Conservation (phyloP, 129 eudicot species). For the Flaveria brownii region DNA sequence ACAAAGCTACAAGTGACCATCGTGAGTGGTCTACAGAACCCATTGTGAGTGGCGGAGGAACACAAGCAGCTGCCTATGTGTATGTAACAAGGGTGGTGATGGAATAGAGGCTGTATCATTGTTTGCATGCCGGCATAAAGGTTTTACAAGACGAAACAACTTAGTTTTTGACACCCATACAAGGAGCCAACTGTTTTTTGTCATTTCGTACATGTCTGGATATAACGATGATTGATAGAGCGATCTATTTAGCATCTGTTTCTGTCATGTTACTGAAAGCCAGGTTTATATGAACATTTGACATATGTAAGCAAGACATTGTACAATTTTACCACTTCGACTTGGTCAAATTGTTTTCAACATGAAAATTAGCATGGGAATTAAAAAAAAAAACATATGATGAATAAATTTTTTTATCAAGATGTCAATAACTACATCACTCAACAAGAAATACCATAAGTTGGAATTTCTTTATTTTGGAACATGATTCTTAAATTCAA, state of each 20-base stretch:
- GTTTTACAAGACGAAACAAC: slow-evolving; percentile 22
- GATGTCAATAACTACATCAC: slow-evolving; percentile 3
- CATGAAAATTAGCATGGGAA: neutral
- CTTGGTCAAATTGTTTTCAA: neutral
- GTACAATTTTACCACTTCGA: neutral
- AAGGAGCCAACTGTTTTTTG: slow-evolving; percentile 36
- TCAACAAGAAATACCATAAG: slow-evolving; percentile 1
- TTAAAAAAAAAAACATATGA: too few relatives aligned
- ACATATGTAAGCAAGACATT: slow-evolving; percentile 3
- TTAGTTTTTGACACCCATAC: slow-evolving; percentile 30
- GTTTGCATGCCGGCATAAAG: slow-evolving; percentile 30
- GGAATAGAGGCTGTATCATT: neutral
- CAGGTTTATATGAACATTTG: neutral
- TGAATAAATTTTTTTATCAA: neutral
- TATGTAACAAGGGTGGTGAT: slow-evolving; percentile 19
- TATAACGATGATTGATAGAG: slow-evolving; percentile 10
- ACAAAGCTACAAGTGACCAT: slow-evolving; percentile 30
- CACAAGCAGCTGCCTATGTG: slow-evolving; percentile 16
- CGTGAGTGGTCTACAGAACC: slow-evolving; percentile 18
- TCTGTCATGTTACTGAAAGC: slow-evolving; percentile 3
- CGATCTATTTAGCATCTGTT: slow-evolving; percentile 2
- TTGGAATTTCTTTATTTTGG: neutral
- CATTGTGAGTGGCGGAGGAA: slow-evolving; percentile 36
- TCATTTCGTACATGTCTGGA: slow-evolving; percentile 33
- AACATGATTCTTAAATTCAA: neutral